Conservation (phyloP, 2,329 filamentous ascomycete genomes). For the Magnaporthales sp. region DNA sequence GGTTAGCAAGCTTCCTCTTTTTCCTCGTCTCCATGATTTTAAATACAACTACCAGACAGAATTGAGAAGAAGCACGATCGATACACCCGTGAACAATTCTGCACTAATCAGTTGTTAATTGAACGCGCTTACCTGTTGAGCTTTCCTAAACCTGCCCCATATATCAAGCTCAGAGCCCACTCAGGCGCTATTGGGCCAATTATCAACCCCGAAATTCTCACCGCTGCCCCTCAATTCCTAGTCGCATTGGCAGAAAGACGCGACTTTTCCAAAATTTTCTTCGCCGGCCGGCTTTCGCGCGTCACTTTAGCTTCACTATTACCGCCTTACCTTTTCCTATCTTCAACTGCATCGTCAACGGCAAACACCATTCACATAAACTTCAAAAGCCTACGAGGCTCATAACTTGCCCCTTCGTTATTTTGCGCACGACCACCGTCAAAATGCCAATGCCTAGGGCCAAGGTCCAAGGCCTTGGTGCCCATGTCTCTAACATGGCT, state of each 20-base stretch:
- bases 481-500: conserved; percentile 6
- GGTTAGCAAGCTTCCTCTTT: conserved; percentile 27
- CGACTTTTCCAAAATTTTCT: conserved; percentile 1
- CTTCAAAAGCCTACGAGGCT: background rate
- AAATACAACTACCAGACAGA: background rate
- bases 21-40: conserved; percentile 16
- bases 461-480: conserved; percentile 2
- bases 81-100: background rate
- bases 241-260: background rate
- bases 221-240: background rate
- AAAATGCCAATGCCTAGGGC: conserved; percentile 5
- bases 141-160: background rate
- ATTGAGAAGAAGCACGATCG: background rate
- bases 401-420: background rate
- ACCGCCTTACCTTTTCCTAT: background rate
- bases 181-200: background rate
- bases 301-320: background rate
- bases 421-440: background rate
- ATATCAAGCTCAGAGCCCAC: background rate
- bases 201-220: background rate
- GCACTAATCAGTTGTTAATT: background rate
- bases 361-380: background rate
- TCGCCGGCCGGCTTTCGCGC: background rate
- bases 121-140: background rate
- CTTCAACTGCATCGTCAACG: background rate